phyloP scores from a whole-genome alignment of 179 eudicot genomes.

The Spergularia azorica region DNA sequence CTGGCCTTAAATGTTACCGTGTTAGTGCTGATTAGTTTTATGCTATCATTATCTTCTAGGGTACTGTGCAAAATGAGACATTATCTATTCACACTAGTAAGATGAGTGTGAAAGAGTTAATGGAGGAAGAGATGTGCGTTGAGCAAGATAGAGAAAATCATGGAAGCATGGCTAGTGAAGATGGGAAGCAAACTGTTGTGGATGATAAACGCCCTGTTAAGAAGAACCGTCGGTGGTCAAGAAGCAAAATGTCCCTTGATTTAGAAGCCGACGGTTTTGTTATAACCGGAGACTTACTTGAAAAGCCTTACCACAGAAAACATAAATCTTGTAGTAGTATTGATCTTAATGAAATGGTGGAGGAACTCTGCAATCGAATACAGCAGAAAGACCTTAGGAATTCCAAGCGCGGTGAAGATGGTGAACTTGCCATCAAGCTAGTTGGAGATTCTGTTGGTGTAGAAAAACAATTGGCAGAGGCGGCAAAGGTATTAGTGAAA shows the following conservation, averaged over 20 bases:
- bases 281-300: conserved; percentile 31
- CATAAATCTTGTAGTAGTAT: conserved; percentile 45
- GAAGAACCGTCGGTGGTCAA: conserved; percentile 45
- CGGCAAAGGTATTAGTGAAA: conserved; percentile 56
- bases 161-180: conserved; percentile 23
- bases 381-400: conserved; percentile 35
- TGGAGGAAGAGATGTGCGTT: conserved; percentile 78
- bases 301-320: conserved; percentile 37
- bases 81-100: conserved; percentile 36
- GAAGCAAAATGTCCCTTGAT: conserved; percentile 54
- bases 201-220: conserved; percentile 33
- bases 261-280: conserved; percentile 41
- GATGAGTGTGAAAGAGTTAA: conserved; percentile 79
- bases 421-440: conserved; percentile 29
- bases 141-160: conserved; percentile 44
- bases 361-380: conserved; percentile 61
- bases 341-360: conserved; percentile 52
- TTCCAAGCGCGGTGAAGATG: conserved; percentile 32
- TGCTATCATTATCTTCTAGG: conserved; percentile 40
- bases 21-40: conserved; percentile 4
- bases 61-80: conserved; percentile 34
- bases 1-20: not conserved
- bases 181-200: conserved; percentile 31
- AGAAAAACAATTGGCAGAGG: conserved; percentile 57
- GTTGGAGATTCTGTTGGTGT: conserved; percentile 29